Evolutionary conservation across 1,284 basidiomycete species (phyloP).

Genomic region (Austroboletus niveus): DNA sequence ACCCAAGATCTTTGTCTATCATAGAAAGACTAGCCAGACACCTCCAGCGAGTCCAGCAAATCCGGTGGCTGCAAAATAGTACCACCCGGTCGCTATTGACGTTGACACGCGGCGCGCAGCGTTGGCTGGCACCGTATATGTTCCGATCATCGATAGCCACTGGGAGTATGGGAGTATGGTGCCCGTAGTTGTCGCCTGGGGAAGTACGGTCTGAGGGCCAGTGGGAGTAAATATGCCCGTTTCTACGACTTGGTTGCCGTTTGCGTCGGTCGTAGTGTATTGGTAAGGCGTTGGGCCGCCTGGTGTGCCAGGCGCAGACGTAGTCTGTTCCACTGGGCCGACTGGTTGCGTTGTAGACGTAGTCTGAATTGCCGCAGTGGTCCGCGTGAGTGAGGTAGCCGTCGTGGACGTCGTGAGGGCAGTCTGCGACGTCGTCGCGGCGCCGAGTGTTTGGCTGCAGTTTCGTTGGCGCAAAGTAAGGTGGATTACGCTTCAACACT

Average conservation of each 20-base stretch:
- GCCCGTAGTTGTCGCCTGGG: constrained; percentile 42
- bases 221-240: constrained; percentile 58
- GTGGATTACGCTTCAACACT: constrained; percentile 10
- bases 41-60: constrained; percentile 34
- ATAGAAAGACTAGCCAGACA: constrained; percentile 32
- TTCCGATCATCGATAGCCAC: constrained; percentile 48
- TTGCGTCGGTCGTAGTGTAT: constrained; percentile 61
- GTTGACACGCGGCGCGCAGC: constrained; percentile 22
- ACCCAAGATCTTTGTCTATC: constrained; percentile 7
- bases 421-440: constrained; percentile 23
- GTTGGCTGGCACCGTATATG: constrained; percentile 35
- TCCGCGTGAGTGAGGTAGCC: constrained; percentile 12
- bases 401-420: constrained; percentile 27
- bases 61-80: constrained; percentile 27
- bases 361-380: constrained; percentile 16
- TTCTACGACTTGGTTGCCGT: constrained; percentile 46
- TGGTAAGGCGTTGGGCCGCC: constrained; percentile 52
- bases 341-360: constrained; percentile 30
- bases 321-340: constrained; percentile 61
- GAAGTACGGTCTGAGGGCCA: constrained; percentile 41
- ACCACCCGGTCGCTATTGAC: constrained; percentile 30
- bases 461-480: constrained; percentile 9
- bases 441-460: constrained; percentile 24
- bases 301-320: constrained; percentile 37
- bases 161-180: constrained; percentile 52